These are phyloP conservation scores for Eucalyptus brandiana DNA, from an alignment of 345 rosid species.

Conservation along the genomic window DNA sequence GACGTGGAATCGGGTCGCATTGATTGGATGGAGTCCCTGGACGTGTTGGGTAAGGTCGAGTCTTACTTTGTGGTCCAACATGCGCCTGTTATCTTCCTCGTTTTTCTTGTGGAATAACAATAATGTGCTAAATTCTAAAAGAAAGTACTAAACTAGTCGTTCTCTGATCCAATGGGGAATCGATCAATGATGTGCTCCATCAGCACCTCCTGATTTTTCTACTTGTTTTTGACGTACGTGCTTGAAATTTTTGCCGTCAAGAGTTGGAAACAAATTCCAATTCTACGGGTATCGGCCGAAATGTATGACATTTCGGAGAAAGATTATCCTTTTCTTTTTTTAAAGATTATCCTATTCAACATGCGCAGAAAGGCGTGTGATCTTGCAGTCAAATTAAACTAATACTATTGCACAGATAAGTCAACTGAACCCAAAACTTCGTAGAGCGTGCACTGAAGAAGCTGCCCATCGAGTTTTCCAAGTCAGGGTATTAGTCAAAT, in stretches of 20 bases:
- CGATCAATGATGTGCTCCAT: not conserved
- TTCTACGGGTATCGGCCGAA: not conserved
- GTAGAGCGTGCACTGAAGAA: not conserved
- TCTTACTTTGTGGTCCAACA: not conserved
- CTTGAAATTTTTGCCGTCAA: not conserved
- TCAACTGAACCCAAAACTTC: not conserved
- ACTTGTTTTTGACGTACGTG: not conserved
- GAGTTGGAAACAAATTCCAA: not conserved
- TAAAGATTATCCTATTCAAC: not conserved
- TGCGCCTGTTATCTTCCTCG: not conserved
- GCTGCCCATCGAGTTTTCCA: not conserved
- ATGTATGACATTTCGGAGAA: not conserved
- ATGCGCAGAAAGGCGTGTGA: not conserved
- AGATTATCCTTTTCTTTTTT: not conserved
- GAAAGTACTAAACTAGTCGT: not conserved
- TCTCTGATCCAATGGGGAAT: not conserved
- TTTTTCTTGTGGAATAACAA: not conserved
- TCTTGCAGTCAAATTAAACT: not conserved
- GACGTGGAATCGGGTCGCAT: not conserved
- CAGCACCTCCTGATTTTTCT: not conserved
- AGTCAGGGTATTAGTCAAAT: not conserved
- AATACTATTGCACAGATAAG: not conserved
- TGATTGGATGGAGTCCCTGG: not conserved
- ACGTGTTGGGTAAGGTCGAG: not conserved
- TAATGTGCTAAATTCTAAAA: not conserved